Evolutionary conservation across 116 monocot genomes (phyloP), one percentile per base, ranked within the genome.

Genomic region (Trichopus zeylanicus): DNA sequence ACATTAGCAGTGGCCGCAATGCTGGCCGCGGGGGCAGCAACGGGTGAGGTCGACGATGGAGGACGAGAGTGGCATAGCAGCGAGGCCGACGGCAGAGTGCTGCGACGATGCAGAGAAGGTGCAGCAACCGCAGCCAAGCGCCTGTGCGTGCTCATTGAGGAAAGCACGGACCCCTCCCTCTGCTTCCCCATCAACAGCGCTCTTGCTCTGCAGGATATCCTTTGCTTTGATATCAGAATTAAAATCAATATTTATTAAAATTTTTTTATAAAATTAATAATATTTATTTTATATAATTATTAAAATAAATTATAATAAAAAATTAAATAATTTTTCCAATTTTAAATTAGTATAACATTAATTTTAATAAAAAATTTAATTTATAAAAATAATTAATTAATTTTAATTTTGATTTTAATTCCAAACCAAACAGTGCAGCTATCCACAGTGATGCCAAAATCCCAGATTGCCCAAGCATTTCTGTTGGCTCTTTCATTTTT

Each of bases 101-200:
- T 73, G 73, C 46, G 61, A 34, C 1, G 67, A 67, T 55, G 9
- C 66, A n/a, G 73, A 73, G 60, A 60, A 51, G 31, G 73, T 66
- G 53, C 51, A 61, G 10, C 23, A 19, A 7, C 34, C 21, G 67
- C 51, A 67, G 29, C 73, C 13, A 53, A 73, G 53, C 67, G 73
- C 55, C 46, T 73, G 31, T 73, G 73, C 46, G 60, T 73, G 60
- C 66, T 73, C 46, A 73, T 73, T 47, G 33, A 59, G 18, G 67
- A 73, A 47, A 73, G 73, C 46, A 48, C 73, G 13, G 62, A 56
- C 25, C 61, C 68, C 18, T 68, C 74, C 0, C 37, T 63, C 22
- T 57, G 29, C 56, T 57, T 63, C 34, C 67, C 61, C 10, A 51
- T 68, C 35, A 63, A 68, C 58, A 75, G 22, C 48, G 74, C 74